Evolutionary conservation across 257 asterid species (phyloP), one percentile per base, ranked within the genome.

Genomic region (Orobanche coerulescens): DNA sequence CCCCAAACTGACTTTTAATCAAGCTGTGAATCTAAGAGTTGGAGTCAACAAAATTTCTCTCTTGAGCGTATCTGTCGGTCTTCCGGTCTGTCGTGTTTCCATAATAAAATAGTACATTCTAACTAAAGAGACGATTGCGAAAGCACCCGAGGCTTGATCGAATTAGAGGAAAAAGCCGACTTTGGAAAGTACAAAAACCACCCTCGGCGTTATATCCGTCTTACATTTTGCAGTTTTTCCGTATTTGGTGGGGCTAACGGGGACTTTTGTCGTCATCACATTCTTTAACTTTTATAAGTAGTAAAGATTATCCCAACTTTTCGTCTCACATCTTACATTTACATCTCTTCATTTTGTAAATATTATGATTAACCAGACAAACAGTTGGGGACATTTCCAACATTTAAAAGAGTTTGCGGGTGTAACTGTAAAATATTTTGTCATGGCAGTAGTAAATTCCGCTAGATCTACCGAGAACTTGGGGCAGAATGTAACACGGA

Each of bases 61-160:
- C 25, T 92, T 85, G 12, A 88, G 96, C 24, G 84, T 69, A 20
- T 42, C 85, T 44, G 84, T 81, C 31, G 96, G 96, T 58, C 75
- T 83, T 18, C 75, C 89, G 75, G 96, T 88, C 71, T 64, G 87
- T 76, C 33, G 16, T 49, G 33, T 18, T 48, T 48, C 30, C 43
- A 39, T 14, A 39, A 39, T 10, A n/a, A n/a, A 1, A 39, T 12
- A 39, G 16, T 39, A 12, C 47, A 12, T 4, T 40, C 12, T 13
- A 40, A 40, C 16, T 8, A 40, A 40, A n/a, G 3, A 18, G 4
- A n/a, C 14, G 14, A n/a, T n/a, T 42, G 18, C 20, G 14, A 15
- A 42, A 42, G 14, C 48, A 42, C 8, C 22, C 44, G n/a, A n/a
- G n/a, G n/a, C n/a, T n/a, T n/a, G n/a, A n/a, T n/a, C n/a, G n/a